phyloP scores from a whole-genome alignment of 768 basidiomycete species.

The Trichaptum fuscoviolaceum region DNA sequence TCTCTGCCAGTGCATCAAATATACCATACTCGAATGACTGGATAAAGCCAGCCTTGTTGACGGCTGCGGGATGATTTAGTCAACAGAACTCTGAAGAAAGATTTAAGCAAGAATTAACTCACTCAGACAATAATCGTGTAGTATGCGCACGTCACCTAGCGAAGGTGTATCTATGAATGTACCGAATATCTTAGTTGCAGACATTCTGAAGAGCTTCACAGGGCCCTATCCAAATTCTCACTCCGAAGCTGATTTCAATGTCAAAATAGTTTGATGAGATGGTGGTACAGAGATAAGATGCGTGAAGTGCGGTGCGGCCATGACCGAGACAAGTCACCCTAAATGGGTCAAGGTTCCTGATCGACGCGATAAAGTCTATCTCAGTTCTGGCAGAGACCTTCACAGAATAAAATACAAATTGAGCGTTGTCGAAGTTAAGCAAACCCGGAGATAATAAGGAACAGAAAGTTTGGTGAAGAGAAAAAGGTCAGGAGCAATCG shows the following conservation, averaged over 20 bases:
- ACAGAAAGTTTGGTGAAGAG: background rate
- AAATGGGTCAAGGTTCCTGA: background rate
- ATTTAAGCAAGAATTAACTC: conserved; percentile 11
- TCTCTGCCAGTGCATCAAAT: conserved; percentile 28
- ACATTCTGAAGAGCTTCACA: background rate
- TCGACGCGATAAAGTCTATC: background rate
- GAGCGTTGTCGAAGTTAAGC: too few species aligned
- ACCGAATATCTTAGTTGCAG: conserved; percentile 23
- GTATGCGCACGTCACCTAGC: conserved; percentile 49
- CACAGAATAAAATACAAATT: background rate
- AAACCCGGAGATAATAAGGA: background rate
- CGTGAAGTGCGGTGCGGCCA: background rate
- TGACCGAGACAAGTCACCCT: background rate
- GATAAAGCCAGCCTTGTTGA: conserved; percentile 42
- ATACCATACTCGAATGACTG: conserved; percentile 38
- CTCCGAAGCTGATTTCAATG: background rate
- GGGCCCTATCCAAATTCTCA: background rate
- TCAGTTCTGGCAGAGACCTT: background rate
- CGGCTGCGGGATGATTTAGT: conserved; percentile 19
- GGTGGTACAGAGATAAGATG: background rate
- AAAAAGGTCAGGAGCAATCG: conserved; percentile 2
- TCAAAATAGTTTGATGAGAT: background rate
- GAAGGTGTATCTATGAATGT: conserved; percentile 53
- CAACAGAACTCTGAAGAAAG: background rate
- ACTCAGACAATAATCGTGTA: conserved; percentile 54